A percentile compares a stretch with the other conserved stretches of the same genome.
Evolutionary conservation across 495 filamentous ascomycete species (phyloP).

Genomic region (Delitschia confertaspora): DNA sequence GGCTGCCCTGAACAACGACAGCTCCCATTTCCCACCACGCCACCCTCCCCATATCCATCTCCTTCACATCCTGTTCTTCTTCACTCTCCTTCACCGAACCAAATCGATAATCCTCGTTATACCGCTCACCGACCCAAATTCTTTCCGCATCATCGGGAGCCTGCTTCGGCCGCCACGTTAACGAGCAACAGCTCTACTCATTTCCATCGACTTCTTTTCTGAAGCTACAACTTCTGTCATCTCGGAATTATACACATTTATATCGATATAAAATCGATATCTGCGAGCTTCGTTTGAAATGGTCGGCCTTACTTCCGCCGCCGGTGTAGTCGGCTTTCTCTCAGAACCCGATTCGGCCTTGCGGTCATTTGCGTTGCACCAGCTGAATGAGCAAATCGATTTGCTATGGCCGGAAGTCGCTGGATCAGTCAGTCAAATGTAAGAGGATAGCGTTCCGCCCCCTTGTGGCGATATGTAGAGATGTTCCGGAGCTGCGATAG

Average conservation of each 20-base stretch:
- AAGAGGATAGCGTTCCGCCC: constrained; percentile 30
- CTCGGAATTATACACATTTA: not conserved
- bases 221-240: constrained; percentile 8
- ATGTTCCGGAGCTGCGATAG: not conserved
- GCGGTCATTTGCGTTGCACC: constrained; percentile 86
- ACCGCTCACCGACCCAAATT: not conserved
- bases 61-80: constrained; percentile 15
- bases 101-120: not conserved
- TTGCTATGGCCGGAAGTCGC: constrained; percentile 96
- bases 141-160: constrained; percentile 12
- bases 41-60: constrained; percentile 22
- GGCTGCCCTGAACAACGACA: constrained; percentile 3
- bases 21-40: constrained; percentile 12
- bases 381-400: constrained; percentile 90
- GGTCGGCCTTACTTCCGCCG: constrained; percentile 89
- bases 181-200: constrained; percentile 19
- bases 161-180: constrained; percentile 17
- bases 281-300: constrained; percentile 40
- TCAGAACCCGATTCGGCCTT: constrained; percentile 89
- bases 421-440: constrained; percentile 87
- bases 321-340: constrained; percentile 89
- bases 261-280: not conserved
- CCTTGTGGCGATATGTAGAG: not conserved
- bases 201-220: constrained; percentile 20
- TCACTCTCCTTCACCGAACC: constrained; percentile 22